These are phyloP conservation scores for Penicillium parvum DNA, from an alignment of 495 filamentous ascomycete species.

Conservation along the genomic window DNA sequence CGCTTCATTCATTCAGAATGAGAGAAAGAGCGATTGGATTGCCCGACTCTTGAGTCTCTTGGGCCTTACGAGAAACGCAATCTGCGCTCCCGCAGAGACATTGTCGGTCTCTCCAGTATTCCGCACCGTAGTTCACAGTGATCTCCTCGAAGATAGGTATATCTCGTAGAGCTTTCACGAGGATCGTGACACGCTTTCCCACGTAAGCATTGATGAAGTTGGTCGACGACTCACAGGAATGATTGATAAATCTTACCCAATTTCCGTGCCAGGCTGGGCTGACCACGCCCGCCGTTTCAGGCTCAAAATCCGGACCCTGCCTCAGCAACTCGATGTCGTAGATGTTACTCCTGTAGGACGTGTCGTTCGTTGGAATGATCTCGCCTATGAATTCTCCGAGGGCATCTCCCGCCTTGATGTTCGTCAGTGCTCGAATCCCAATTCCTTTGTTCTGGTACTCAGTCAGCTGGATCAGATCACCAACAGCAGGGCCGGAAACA, in stretches of 20 bases:
- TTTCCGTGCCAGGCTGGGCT: constrained; percentile 28
- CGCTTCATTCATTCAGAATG: too few relatives aligned
- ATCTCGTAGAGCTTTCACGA: constrained; percentile 17
- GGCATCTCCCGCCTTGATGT: constrained; percentile 20
- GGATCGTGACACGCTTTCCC: constrained; percentile 20
- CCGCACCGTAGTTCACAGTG: constrained; percentile 27
- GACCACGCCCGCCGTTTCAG: not conserved
- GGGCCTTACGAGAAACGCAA: too few relatives aligned
- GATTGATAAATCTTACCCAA: constrained; percentile 68
- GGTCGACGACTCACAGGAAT: constrained; percentile 58
- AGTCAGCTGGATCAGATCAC: constrained; percentile 29
- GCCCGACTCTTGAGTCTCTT: too few relatives aligned
- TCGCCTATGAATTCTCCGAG: constrained; percentile 33
- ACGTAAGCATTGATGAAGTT: constrained; percentile 15
- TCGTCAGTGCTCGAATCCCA: constrained; percentile 30
- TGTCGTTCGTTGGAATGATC: constrained; percentile 7
- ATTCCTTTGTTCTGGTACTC: constrained; percentile 28
- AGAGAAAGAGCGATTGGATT: too few relatives aligned
- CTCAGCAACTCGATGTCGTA: not conserved
- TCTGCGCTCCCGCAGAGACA: too few relatives aligned
- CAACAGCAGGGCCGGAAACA: constrained; percentile 10
- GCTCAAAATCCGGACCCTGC: not conserved
- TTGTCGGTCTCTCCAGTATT: too few relatives aligned
- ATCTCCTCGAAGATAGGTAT: constrained; percentile 34
- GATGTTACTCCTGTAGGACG: not conserved